These are phyloP conservation scores for Phytophthora megakarya DNA, from an alignment of 352 stramenopile species.

Conservation along the genomic window DNA sequence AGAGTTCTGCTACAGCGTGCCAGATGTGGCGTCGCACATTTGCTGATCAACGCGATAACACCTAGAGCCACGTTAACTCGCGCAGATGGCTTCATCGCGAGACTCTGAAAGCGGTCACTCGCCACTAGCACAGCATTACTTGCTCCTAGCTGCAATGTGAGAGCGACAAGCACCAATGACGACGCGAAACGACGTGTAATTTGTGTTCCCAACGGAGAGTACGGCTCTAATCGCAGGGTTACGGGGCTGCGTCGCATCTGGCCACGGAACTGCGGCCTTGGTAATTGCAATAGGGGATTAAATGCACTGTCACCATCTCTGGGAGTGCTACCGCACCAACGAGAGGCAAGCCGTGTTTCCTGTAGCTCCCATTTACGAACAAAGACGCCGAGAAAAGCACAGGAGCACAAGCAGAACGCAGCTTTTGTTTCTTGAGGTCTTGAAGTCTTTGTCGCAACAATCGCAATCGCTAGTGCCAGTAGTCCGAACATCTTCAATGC, in stretches of 20 bases:
- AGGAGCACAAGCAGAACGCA: slow-evolving; percentile 57
- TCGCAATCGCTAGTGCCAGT: slow-evolving; percentile 39
- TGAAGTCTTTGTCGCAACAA: slow-evolving; percentile 23
- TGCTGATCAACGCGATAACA: slow-evolving; percentile 43
- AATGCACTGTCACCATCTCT: slow-evolving; percentile 20
- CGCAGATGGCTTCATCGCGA: slow-evolving; percentile 18
- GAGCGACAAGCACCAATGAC: slow-evolving; percentile 21
- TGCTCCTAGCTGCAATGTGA: slow-evolving; percentile 36
- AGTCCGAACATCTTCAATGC: slow-evolving; percentile 47
- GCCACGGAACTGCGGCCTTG: slow-evolving; percentile 65
- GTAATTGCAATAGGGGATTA: slow-evolving; percentile 26
- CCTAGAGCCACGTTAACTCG: slow-evolving; percentile 35
- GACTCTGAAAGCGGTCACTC: slow-evolving; percentile 34
- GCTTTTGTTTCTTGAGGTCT: slow-evolving; percentile 21
- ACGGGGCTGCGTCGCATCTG: slow-evolving; percentile 53
- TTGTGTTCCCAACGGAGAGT: slow-evolving; percentile 39
- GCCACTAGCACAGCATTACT: slow-evolving; percentile 45
- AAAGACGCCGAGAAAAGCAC: slow-evolving; percentile 49
- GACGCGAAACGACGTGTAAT: slow-evolving; percentile 39
- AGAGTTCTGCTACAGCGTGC: slow-evolving; percentile 47
- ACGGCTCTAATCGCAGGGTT: slow-evolving; percentile 59
- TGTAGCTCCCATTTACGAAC: slow-evolving; percentile 68
- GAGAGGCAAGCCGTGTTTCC: slow-evolving; percentile 41
- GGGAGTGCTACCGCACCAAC: slow-evolving; percentile 55
- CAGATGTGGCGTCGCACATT: slow-evolving; percentile 33